A percentile compares a stretch with the other conserved stretches of the same genome.
These are phyloP conservation scores for Leishmania major DNA, from an alignment of 208 protist genomes.

Conservation along the genomic window DNA sequence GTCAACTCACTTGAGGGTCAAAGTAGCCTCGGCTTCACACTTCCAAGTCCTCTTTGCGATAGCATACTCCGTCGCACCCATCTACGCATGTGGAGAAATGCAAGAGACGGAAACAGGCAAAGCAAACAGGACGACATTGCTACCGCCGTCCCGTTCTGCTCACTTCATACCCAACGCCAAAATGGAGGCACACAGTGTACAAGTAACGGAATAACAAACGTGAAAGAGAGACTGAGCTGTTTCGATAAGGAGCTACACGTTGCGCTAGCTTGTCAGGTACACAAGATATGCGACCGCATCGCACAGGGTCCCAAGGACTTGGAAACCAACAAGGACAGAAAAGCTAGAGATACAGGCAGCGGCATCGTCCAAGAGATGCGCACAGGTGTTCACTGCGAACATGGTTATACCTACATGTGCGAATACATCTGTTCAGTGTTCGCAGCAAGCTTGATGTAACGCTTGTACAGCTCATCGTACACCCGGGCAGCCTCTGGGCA, in stretches of 20 bases:
- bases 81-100: not conserved
- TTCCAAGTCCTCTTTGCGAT: not conserved
- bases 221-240: not conserved
- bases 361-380: not conserved
- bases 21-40: not conserved
- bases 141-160: not conserved
- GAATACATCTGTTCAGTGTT: conserved; percentile 44
- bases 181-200: not conserved
- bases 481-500: conserved; percentile 19
- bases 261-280: not conserved
- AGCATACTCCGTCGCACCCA: not conserved
- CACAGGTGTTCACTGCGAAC: not conserved
- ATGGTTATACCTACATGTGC: conserved; percentile 22
- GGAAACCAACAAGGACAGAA: not conserved
- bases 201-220: not conserved
- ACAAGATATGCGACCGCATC: not conserved
- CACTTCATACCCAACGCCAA: not conserved
- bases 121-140: conserved; percentile 6
- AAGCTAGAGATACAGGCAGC: not conserved
- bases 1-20: not conserved
- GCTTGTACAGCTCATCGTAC: conserved; percentile 43
- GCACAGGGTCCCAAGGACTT: not conserved
- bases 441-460: conserved; percentile 36
- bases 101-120: not conserved
- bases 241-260: not conserved